Evolutionary conservation across 2,329 filamentous ascomycete genomes (phyloP).

Genomic region (Ophiosphaerella korrae): DNA sequence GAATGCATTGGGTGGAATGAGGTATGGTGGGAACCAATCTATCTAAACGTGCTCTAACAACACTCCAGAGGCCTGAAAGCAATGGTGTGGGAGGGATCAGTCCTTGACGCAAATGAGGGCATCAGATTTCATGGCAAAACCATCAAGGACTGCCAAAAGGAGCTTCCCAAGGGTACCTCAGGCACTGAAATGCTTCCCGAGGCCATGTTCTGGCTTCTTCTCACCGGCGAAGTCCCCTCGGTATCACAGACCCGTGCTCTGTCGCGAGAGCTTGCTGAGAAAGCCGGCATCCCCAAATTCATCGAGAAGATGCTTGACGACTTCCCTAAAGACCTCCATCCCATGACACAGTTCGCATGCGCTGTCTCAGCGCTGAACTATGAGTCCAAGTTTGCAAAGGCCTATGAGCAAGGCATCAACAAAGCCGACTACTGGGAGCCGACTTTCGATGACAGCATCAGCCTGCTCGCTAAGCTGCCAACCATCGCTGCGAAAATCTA

Average conservation of each 20-base stretch:
- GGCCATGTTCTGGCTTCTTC: slow-evolving; percentile 98
- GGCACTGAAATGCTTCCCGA: slow-evolving; percentile 98
- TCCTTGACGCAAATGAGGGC: slow-evolving; percentile 93
- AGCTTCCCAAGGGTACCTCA: slow-evolving; percentile 87
- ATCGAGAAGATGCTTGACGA: slow-evolving; percentile 86
- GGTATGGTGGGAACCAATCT: slow-evolving; percentile 49
- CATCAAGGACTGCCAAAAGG: slow-evolving; percentile 95
- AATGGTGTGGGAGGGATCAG: slow-evolving; percentile 98
- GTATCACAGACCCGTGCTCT: slow-evolving; percentile 80
- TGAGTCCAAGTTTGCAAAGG: slow-evolving; percentile 89
- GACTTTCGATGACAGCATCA: slow-evolving; percentile 94
- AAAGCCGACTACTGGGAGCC: slow-evolving; percentile 99
- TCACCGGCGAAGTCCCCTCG: slow-evolving; percentile 90
- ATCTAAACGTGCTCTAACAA: slow-evolving; percentile 14
- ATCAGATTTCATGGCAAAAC: slow-evolving; percentile 98
- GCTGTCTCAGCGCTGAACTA: slow-evolving; percentile 96
- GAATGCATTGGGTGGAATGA: slow-evolving; percentile 95
- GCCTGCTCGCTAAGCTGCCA: slow-evolving; percentile 91
- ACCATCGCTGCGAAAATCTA: slow-evolving; percentile 98
- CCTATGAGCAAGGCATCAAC: slow-evolving; percentile 86
- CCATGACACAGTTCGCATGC: slow-evolving; percentile 97
- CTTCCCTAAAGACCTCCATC: slow-evolving; percentile 89
- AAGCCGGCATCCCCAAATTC: slow-evolving; percentile 80
- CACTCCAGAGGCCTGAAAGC: slow-evolving; percentile 76
- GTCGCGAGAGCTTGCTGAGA: slow-evolving; percentile 84